Conservation (phyloP, 1,139 yeast genomes). For the Nematodospora anomalae region DNA sequence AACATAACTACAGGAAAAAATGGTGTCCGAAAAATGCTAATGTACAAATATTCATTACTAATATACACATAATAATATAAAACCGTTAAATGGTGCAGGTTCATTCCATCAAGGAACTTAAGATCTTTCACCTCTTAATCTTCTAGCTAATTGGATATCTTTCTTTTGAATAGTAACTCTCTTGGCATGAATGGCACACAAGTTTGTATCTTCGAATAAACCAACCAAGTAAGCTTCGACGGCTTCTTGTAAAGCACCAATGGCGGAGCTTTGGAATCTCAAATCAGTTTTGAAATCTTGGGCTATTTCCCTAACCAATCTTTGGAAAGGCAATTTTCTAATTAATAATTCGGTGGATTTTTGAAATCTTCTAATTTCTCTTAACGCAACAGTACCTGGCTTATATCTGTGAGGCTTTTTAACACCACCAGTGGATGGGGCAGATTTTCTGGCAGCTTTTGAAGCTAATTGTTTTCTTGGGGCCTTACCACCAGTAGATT, state of each 20-base stretch:
- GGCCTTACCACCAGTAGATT: slow-evolving; percentile 99
- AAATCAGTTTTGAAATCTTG: slow-evolving; percentile 97
- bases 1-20: too few relatives aligned
- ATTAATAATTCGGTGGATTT: slow-evolving; percentile 94
- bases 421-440: slow-evolving; percentile 98
- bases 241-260: slow-evolving; percentile 98
- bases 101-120: slow-evolving; percentile 21
- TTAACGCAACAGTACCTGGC: slow-evolving; percentile 99
- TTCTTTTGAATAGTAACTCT: slow-evolving; percentile 99
- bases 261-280: slow-evolving; percentile 98
- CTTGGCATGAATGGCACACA: slow-evolving; percentile 99
- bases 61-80: too few relatives aligned
- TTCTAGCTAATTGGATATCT: slow-evolving; percentile 98
- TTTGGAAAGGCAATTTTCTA: slow-evolving; percentile 98
- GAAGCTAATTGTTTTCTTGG: slow-evolving; percentile 99
- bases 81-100: too few relatives aligned
- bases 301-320: slow-evolving; percentile 97
- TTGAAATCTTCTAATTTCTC: slow-evolving; percentile 99
- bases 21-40: too few relatives aligned
- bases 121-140: slow-evolving; percentile 97
- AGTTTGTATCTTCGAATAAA: slow-evolving; percentile 92
- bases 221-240: slow-evolving; percentile 95
- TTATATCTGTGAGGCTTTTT: slow-evolving; percentile 99
- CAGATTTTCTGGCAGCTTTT: slow-evolving; percentile 98
- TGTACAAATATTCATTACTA: neutral